These are phyloP conservation scores for Zygosaccharomyces sapae DNA, from an alignment of 1,139 yeast genomes.

Conservation along the genomic window DNA sequence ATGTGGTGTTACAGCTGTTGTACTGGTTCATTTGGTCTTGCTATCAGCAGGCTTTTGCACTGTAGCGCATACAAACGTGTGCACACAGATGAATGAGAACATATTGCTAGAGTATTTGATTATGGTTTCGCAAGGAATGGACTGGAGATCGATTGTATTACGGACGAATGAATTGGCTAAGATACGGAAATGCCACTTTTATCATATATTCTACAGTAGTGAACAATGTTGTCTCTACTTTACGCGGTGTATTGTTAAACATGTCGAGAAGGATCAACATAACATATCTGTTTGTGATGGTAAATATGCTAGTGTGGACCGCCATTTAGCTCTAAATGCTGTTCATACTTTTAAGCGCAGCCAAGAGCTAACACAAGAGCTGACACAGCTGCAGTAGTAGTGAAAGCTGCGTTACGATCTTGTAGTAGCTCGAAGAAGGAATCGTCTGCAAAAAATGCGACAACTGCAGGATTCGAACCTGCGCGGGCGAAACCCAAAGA, in stretches of 20 bases:
- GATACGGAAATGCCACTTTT: slow-evolving; percentile 2
- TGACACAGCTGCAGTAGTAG: no score
- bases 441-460: slow-evolving; percentile 18
- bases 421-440: no score
- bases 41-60: background rate
- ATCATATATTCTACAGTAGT: no score
- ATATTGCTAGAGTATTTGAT: slow-evolving; percentile 1
- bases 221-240: no score
- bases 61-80: slow-evolving; percentile 2
- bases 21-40: background rate
- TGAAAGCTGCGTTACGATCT: no score
- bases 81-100: slow-evolving; percentile 5
- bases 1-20: slow-evolving; percentile 1
- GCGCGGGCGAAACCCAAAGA: slow-evolving; percentile 47
- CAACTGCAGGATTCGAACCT: slow-evolving; percentile 41
- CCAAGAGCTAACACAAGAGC: no score
- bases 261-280: background rate
- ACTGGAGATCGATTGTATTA: slow-evolving; percentile 1
- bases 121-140: slow-evolving; percentile 1
- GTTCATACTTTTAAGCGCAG: background rate
- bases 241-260: background rate
- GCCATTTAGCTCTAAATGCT: slow-evolving; percentile 3
- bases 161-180: slow-evolving; percentile 4
- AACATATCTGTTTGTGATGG: slow-evolving; percentile 3
- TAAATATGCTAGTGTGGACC: slow-evolving; percentile 2